Base-by-base conservation (phyloP, 345 rosid species). In the Acer campestre region DNA sequence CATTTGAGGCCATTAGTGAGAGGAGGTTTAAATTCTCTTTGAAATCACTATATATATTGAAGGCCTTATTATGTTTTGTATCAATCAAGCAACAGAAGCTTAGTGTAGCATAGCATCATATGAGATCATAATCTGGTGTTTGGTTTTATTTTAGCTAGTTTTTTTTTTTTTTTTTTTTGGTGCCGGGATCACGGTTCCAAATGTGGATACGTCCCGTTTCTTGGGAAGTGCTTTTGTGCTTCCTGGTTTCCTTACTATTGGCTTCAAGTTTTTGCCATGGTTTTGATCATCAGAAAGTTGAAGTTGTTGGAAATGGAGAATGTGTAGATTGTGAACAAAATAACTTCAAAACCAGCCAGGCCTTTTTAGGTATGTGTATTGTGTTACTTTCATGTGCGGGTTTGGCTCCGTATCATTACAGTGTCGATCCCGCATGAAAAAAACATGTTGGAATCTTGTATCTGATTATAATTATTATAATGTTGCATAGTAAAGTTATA, bases 281-380 rank as follows among this genome's bases (percentile, higher is more conserved):
- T 29, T 55, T 70, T 17, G 29, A 35, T 35, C 38, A 61, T 17
- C 35, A 10, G 16, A 35, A 53, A 18, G 73, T 74, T 7, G 84
- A 78, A 76, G 87, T 84, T 2, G 75, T 82, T 70, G 89, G 87
- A 6, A 6, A 16, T 20, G 87, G 84, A 20, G 86, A 86, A 70
- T 86, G 89, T 75, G 79, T 81, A 29, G 87, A 82, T 18, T 86
- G 89, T 67, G 80, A 71, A 18, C 23, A 75, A 66, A 73, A 20
- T 23, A 68, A 73, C 59, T 35, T 86, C 58, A 67, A 80, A 63
- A 77, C 81, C 10, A 66, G 59, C 56, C 81, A 80, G 27, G 85
- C 84, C 3, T 83, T 84, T 67, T 49, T 77, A 74, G 87, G 89
- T 86, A 78, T 16, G 31, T 61, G 29, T n/a, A 61, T 5, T 31